Conservation (phyloP, 176 grass and related monocot genomes). For the Cocos nucifera region DNA sequence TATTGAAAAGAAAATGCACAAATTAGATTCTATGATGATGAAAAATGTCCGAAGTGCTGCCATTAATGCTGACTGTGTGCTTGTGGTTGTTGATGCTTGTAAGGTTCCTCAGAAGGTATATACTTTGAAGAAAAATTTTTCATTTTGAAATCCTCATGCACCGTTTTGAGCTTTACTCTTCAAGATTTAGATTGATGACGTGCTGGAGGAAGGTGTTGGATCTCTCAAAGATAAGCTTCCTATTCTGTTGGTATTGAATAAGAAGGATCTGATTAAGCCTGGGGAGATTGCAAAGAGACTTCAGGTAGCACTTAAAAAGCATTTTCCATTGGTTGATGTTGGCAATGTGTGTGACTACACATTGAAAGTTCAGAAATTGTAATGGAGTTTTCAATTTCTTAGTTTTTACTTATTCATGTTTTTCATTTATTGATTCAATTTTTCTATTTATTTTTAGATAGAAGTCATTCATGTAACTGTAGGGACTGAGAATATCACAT, state of each 20-base stretch:
- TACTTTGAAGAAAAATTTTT: background rate
- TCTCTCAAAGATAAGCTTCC: slow-evolving; percentile 39
- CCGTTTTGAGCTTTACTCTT: background rate
- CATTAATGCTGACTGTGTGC: slow-evolving; percentile 70
- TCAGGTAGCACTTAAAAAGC: slow-evolving; percentile 35
- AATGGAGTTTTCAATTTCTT: slow-evolving; percentile 4
- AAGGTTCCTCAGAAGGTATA: slow-evolving; percentile 66
- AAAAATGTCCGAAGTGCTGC: slow-evolving; percentile 71
- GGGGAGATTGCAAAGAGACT: slow-evolving; percentile 91
- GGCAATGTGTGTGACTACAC: background rate
- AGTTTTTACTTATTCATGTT: background rate
- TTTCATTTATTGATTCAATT: slow-evolving; percentile 2
- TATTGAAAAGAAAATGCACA: slow-evolving; percentile 82
- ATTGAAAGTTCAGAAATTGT: no score
- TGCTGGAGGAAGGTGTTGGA: slow-evolving; percentile 65
- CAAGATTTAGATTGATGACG: slow-evolving; percentile 57
- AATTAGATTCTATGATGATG: slow-evolving; percentile 93
- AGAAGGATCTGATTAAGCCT: slow-evolving; percentile 94
- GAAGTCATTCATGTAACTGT: background rate
- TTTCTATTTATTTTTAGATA: background rate
- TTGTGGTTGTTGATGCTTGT: slow-evolving; percentile 72
- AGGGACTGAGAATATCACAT: background rate
- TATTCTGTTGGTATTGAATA: slow-evolving; percentile 69
- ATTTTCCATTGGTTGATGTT: background rate
- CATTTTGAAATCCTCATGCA: slow-evolving; percentile 11